Evolutionary conservation across 2,329 filamentous ascomycete genomes (phyloP).

Genomic region (Cryphonectria naterciae): DNA sequence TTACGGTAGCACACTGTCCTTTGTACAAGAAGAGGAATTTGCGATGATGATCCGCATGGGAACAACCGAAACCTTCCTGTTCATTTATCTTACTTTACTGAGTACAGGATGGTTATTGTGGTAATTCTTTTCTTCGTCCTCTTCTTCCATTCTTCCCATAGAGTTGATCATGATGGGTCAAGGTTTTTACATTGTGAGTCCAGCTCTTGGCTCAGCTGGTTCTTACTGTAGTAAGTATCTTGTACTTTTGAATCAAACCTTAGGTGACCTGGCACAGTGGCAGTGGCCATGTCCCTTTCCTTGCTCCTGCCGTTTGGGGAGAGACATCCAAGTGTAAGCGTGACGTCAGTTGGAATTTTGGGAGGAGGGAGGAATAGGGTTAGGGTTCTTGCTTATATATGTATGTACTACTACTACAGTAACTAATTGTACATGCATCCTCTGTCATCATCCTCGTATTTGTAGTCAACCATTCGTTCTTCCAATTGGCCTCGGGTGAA

Average conservation of each 20-base stretch:
- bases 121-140: not conserved
- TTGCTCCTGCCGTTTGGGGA: not conserved
- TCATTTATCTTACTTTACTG: not conserved
- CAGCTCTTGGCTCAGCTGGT: not conserved
- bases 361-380: not conserved
- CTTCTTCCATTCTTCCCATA: not conserved
- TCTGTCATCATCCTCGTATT: not conserved
- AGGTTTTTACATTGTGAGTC: not conserved
- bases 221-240: not conserved
- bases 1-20: not conserved
- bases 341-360: not conserved
- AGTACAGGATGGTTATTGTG: not conserved
- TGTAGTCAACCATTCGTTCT: not conserved
- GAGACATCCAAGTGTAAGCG: not conserved
- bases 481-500: not conserved
- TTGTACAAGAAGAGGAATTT: not conserved
- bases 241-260: not conserved
- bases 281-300: not conserved
- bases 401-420: not conserved
- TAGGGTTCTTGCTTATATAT: not conserved
- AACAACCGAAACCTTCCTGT: not conserved
- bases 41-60: not conserved
- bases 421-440: no score
- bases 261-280: not conserved
- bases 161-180: not conserved